Evolutionary conservation across 768 basidiomycete genomes (phyloP).

Genomic region (Tylopilus sp.): DNA sequence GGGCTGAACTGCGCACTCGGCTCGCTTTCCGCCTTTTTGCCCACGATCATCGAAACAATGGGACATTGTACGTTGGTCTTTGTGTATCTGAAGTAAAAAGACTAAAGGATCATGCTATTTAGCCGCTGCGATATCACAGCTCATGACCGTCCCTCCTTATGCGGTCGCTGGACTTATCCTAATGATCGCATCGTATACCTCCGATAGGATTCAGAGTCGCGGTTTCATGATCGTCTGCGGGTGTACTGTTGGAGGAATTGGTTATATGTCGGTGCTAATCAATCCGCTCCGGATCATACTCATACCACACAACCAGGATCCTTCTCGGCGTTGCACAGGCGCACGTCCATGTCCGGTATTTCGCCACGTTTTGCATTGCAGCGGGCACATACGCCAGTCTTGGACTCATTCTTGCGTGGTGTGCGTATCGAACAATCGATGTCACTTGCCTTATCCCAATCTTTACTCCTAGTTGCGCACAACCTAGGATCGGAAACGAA

Average conservation of each 20-base stretch:
- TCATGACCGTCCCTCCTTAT: conserved; percentile 55
- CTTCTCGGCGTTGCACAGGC: conserved; percentile 33
- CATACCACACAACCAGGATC: conserved; percentile 17
- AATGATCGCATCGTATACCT: conserved; percentile 35
- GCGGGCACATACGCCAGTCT: conserved; percentile 46
- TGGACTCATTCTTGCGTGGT: conserved; percentile 48
- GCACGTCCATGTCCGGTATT: conserved; percentile 38
- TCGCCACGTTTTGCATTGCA: conserved; percentile 45
- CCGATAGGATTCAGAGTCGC: conserved; percentile 45
- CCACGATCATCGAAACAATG: conserved; percentile 52
- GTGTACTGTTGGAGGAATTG: conserved; percentile 35
- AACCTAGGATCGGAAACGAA: conserved; percentile 47
- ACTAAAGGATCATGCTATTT: not conserved
- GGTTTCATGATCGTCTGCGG: conserved; percentile 35
- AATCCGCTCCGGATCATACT: not conserved
- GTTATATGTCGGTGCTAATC: conserved; percentile 36
- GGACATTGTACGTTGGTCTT: conserved; percentile 37
- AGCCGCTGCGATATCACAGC: conserved; percentile 45
- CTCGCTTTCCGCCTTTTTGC: conserved; percentile 51
- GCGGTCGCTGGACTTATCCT: conserved; percentile 40
- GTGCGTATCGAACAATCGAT: conserved; percentile 25
- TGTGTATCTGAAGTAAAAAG: too few relatives aligned
- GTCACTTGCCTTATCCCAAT: not conserved
- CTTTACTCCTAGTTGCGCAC: conserved; percentile 32
- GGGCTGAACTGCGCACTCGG: conserved; percentile 47